Evolutionary conservation across 2,329 filamentous ascomycete species (phyloP), one percentile per base, ranked within the genome.

Genomic region (Stemphylium lycopersici): DNA sequence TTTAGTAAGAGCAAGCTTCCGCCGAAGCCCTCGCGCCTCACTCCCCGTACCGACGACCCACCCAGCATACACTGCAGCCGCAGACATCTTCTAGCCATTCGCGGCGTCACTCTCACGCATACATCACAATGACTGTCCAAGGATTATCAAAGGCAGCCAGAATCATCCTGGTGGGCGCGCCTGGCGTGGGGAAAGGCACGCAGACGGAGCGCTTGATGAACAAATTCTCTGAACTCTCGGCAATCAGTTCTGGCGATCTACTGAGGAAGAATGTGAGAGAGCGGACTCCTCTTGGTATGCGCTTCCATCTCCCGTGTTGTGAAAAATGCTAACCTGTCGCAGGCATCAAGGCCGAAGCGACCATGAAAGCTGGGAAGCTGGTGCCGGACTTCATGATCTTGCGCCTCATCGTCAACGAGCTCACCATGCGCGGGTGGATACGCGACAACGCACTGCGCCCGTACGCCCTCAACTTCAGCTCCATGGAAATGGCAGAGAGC

Each of bases 101-200:
- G 20, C 29, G 20, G 26, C 34, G 32, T 44, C 37, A 54, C 16
- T 40, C 15, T 24, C 22, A 36, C 45, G 39, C 33, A 33, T 6
- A 38, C 16, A 40, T 15, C 26, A 50, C 24, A 31, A 75, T 76
- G 69, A 51, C 68, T 32, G 41, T 48, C 31, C 48, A 51, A 32
- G 50, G 22, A 26, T 63, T 76, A 13, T 60, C 70, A 37, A 87
- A 84, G 78, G 93, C 95, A 53, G 95, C 95, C 49, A 90, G 95
- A 59, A 88, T 98, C 61, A 98, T 99, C 72, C 86, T 99, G 64
- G 86, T 99, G 67, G 95, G 95, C 67, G 93, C 93, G 47, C 95
- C 95, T n/a, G 93, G 93, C 54, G 95, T 96, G 52, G 95, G 95
- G 59, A 99, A 99, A 77, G 95, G 93, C 59, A 99, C 95, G 3